A percentile compares a stretch with the other conserved stretches of the same genome.
phyloP scores from a whole-genome alignment of 768 basidiomycete species.

The Hortiboletus campestris region DNA sequence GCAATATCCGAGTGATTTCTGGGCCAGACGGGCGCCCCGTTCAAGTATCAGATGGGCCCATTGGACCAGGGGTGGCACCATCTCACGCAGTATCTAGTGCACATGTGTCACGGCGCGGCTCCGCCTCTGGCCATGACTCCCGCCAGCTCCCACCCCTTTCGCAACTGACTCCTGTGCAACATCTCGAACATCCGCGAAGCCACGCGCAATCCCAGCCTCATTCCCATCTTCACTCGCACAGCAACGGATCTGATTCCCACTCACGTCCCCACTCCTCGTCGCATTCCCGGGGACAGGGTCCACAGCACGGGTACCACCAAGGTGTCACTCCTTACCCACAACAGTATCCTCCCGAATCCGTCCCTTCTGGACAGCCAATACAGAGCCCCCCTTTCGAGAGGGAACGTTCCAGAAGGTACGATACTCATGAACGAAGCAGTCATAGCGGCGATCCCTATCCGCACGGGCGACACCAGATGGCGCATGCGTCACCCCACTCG shows the following conservation, averaged over 20 bases:
- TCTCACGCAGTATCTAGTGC: slow-evolving; percentile 38
- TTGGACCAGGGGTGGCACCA: slow-evolving; percentile 38
- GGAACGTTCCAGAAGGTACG: slow-evolving; percentile 48
- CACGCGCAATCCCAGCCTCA: slow-evolving; percentile 37
- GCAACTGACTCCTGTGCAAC: slow-evolving; percentile 45
- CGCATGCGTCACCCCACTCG: slow-evolving; percentile 34
- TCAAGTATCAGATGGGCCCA: slow-evolving; percentile 48
- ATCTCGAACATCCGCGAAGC: slow-evolving; percentile 33
- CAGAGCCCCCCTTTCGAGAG: slow-evolving; percentile 51
- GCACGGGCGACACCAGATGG: slow-evolving; percentile 31
- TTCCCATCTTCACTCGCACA: slow-evolving; percentile 42
- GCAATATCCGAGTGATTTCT: slow-evolving; percentile 44
- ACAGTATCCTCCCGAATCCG: slow-evolving; percentile 46
- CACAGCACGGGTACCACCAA: slow-evolving; percentile 33
- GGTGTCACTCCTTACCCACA: slow-evolving; percentile 41
- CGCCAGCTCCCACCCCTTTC: slow-evolving; percentile 51
- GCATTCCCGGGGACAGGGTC: slow-evolving; percentile 46
- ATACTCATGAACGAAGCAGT: slow-evolving; percentile 41
- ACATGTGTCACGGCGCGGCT: slow-evolving; percentile 44
- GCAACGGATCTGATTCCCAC: slow-evolving; percentile 42
- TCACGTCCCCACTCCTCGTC: slow-evolving; percentile 52
- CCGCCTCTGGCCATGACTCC: slow-evolving; percentile 42
- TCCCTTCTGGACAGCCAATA: slow-evolving; percentile 43
- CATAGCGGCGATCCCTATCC: slow-evolving; percentile 36
- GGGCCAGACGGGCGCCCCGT: slow-evolving; percentile 50